These are phyloP conservation scores for Yueomyces sinensis DNA, from an alignment of 805 yeast genomes.

Conservation along the genomic window DNA sequence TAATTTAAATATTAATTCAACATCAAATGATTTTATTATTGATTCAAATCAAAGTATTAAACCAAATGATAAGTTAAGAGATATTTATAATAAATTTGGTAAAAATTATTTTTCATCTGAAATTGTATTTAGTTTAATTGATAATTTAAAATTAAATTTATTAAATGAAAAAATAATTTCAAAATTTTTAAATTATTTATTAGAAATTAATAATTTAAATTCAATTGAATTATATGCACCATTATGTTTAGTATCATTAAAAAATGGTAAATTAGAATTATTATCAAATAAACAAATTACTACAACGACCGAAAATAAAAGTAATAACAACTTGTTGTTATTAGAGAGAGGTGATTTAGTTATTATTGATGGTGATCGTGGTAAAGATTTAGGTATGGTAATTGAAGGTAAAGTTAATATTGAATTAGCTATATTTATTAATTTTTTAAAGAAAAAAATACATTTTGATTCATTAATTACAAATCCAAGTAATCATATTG, in stretches of 20 bases:
- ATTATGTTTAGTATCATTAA: slow-evolving; percentile 37
- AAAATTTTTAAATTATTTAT: slow-evolving; percentile 18
- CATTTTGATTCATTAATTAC: slow-evolving; percentile 32
- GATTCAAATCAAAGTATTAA: not conserved
- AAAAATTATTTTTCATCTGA: slow-evolving; percentile 42
- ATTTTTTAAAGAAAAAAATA: slow-evolving; percentile 60
- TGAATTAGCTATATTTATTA: slow-evolving; percentile 55
- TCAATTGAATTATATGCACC: slow-evolving; percentile 5
- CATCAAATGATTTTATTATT: too few relatives aligned
- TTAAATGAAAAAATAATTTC: slow-evolving; percentile 3
- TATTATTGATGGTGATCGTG: slow-evolving; percentile 74
- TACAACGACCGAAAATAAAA: too few relatives aligned
- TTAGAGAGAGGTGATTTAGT: slow-evolving; percentile 53
- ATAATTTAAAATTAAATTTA: slow-evolving; percentile 20
- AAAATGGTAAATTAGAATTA: slow-evolving; percentile 57
- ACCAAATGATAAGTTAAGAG: not conserved
- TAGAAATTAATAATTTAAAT: slow-evolving; percentile 4
- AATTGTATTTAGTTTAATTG: slow-evolving; percentile 28
- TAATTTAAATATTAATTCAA: not conserved
- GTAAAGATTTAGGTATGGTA: slow-evolving; percentile 65
- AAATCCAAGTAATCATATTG: slow-evolving; percentile 18
- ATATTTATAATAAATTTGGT: slow-evolving; percentile 33
- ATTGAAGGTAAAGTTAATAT: slow-evolving; percentile 52
- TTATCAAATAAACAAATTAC: slow-evolving; percentile 56
- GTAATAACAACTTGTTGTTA: slow-evolving; percentile 18